Evolutionary conservation across 163 green algal species (phyloP).

Genomic region (Chlamydomonas reinhardtii): DNA sequence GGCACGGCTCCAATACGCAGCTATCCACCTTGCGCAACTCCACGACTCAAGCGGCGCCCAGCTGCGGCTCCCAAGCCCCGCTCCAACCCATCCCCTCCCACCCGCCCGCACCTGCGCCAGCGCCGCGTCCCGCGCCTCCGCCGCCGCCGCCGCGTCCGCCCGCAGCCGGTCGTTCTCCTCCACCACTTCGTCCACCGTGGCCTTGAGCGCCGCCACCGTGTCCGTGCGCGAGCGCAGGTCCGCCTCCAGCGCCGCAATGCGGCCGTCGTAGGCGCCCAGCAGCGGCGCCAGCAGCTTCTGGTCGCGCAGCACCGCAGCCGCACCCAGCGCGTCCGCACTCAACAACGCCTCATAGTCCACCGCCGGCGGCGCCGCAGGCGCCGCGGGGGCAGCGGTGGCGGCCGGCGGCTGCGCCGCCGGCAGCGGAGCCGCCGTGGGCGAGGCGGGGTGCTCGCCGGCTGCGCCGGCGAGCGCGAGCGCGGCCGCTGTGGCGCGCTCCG

Average conservation of each 20-base stretch:
- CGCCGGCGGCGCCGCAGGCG: slow-evolving; percentile 30
- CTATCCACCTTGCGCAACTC: no score
- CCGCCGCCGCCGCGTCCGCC: slow-evolving; percentile 6
- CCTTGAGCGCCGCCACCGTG: slow-evolving; percentile 50
- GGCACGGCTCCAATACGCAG: no score
- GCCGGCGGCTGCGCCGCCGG: neutral
- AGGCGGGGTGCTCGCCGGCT: neutral
- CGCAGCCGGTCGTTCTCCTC: slow-evolving; percentile 69
- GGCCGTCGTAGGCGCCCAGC: slow-evolving; percentile 66
- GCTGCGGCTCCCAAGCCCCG: no score
- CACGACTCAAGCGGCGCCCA: no score
- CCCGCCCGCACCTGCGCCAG: neutral
- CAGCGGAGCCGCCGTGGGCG: neutral
- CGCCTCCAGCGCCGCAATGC: slow-evolving; percentile 47
- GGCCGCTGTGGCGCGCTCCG: slow-evolving; percentile 26
- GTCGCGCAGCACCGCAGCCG: slow-evolving; percentile 31
- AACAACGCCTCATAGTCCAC: slow-evolving; percentile 30
- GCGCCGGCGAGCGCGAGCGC: slow-evolving; percentile 26
- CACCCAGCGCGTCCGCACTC: slow-evolving; percentile 36
- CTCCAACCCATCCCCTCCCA: no score
- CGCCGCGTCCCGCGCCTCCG: slow-evolving; percentile 38
- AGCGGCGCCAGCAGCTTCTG: slow-evolving; percentile 62
- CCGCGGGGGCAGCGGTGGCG: neutral
- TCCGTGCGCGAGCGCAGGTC: slow-evolving; percentile 48
- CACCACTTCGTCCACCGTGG: slow-evolving; percentile 62